Evolutionary conservation across 2,329 filamentous ascomycete species (phyloP).

Genomic region (Aspergillus tanneri): DNA sequence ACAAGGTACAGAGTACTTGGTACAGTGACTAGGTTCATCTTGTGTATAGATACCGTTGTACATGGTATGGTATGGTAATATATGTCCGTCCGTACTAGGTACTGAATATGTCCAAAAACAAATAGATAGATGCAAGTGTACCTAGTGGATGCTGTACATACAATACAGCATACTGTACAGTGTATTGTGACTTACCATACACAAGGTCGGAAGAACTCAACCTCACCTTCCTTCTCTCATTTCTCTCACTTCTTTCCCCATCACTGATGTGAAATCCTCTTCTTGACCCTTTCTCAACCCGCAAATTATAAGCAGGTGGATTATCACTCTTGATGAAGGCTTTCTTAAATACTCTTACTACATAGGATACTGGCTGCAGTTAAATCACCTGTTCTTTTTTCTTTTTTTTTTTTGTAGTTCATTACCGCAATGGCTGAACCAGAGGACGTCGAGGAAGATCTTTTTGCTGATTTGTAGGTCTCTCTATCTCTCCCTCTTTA

Average conservation of each 20-base stretch:
- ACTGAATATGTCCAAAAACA: no score
- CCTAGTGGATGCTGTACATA: neutral
- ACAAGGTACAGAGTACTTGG: no score
- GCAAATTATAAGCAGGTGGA: neutral
- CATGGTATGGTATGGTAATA: no score
- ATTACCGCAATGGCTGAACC: conserved; percentile 77
- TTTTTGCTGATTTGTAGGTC: conserved; percentile 89
- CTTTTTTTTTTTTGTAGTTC: conserved; percentile 13
- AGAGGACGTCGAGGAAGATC: conserved; percentile 85
- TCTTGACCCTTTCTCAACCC: conserved; percentile 4
- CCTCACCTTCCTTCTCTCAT: conserved; percentile 4
- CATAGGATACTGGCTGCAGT: neutral
- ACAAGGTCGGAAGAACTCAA: conserved; percentile 3
- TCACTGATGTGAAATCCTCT: conserved; percentile 9
- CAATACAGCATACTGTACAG: neutral
- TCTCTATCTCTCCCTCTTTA: neutral
- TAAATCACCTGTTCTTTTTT: neutral
- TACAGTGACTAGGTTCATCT: no score
- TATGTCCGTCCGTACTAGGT: no score
- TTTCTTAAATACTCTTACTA: neutral
- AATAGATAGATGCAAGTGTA: no score
- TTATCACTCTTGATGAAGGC: neutral
- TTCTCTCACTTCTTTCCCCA: conserved; percentile 15
- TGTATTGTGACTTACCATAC: no score
- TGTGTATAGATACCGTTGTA: no score